phyloP scores from a whole-genome alignment of 495 filamentous ascomycete species.

The Echria macrotheca region DNA sequence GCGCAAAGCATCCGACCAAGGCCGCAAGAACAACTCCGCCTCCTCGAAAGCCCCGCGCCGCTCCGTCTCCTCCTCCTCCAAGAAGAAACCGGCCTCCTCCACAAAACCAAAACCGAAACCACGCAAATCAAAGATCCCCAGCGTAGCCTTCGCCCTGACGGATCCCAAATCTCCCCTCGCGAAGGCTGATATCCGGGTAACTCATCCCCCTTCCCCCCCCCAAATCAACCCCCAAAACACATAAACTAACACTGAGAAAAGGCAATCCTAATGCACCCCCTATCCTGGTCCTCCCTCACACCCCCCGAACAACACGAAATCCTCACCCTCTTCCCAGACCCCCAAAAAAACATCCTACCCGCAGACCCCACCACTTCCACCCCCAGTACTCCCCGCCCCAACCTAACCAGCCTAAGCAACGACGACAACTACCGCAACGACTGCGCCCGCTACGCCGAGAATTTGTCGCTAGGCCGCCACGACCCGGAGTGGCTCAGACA shows the following conservation, averaged over 20 bases:
- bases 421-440: slow-evolving; percentile 44
- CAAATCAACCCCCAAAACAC: background rate
- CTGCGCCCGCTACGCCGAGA: slow-evolving; percentile 38
- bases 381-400: slow-evolving; percentile 30
- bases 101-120: no score
- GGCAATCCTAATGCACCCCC: slow-evolving; percentile 49
- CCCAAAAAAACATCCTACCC: slow-evolving; percentile 31
- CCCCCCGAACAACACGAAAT: slow-evolving; percentile 52
- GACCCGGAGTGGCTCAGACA: slow-evolving; percentile 61
- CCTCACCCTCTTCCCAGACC: slow-evolving; percentile 51
- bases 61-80: background rate
- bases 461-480: slow-evolving; percentile 57
- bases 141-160: slow-evolving; percentile 46
- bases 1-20: slow-evolving; percentile 5
- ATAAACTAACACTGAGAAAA: no score
- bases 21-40: no score
- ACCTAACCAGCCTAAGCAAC: slow-evolving; percentile 32
- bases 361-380: slow-evolving; percentile 26
- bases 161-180: slow-evolving; percentile 51
- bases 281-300: slow-evolving; percentile 54
- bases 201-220: slow-evolving; percentile 11
- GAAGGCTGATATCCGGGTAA: slow-evolving; percentile 52
- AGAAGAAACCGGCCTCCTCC: no score
- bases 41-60: background rate
- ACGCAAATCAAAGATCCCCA: slow-evolving; percentile 26